Evolutionary conservation across 2,329 filamentous ascomycete genomes (phyloP).

Genomic region (Paecilomyces sp.): DNA sequence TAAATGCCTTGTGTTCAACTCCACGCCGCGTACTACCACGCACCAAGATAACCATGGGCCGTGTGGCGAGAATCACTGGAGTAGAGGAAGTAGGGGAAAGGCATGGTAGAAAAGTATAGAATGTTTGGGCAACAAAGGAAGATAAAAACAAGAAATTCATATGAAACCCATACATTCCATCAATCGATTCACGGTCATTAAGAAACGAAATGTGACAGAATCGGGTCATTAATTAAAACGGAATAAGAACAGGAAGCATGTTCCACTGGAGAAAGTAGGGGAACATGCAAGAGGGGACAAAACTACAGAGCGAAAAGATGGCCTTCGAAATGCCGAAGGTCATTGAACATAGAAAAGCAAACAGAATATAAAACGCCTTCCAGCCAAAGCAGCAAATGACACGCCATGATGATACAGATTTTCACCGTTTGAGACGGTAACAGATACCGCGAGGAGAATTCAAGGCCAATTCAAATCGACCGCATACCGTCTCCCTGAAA

Average conservation of each 20-base stretch:
- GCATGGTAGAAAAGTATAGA: too few relatives aligned
- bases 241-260: neutral
- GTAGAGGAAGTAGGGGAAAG: neutral
- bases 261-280: neutral
- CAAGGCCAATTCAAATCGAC: neutral
- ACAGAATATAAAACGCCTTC: conserved; percentile 1
- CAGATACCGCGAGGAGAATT: conserved; percentile 4
- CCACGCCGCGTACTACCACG: too few relatives aligned
- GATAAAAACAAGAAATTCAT: neutral
- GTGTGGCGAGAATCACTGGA: neutral
- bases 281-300: neutral
- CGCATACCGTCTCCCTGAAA: neutral
- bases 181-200: neutral
- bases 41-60: neutral
- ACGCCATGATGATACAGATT: neutral
- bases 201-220: neutral
- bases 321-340: neutral
- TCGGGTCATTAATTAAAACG: conserved; percentile 1
- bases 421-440: conserved; percentile 1
- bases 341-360: neutral
- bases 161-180: neutral
- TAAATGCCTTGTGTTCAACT: too few relatives aligned
- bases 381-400: neutral
- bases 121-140: too few relatives aligned
- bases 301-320: neutral